Evolutionary conservation across 129 eudicot species (phyloP).

Genomic region (sunflower (Helianthus annuus)): HanXRQr2.0-SUNRISE NC_035433.2:139077477-139077976

Average conservation of each 20-base stretch:
- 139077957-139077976: too few species aligned
- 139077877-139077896: background rate
- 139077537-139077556: too few species aligned
- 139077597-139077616: accelerated
- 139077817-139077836: background rate
- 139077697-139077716: too few species aligned
- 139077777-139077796: background rate
- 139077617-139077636: too few species aligned
- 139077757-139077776: too few species aligned
- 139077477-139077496: background rate
- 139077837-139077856: background rate
- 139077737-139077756: too few species aligned
- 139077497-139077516: background rate
- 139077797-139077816: background rate
- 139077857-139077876: background rate
- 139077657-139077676: too few species aligned
- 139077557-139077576: too few species aligned
- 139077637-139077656: too few species aligned
- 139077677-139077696: too few species aligned
- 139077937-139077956: background rate
- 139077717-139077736: too few species aligned
- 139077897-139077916: background rate
- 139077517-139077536: background rate
- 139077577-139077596: too few species aligned
- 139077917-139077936: background rate